Evolutionary conservation across 805 yeast species (phyloP).

Genomic region (Vanderwaltozyma tropicalis): DNA sequence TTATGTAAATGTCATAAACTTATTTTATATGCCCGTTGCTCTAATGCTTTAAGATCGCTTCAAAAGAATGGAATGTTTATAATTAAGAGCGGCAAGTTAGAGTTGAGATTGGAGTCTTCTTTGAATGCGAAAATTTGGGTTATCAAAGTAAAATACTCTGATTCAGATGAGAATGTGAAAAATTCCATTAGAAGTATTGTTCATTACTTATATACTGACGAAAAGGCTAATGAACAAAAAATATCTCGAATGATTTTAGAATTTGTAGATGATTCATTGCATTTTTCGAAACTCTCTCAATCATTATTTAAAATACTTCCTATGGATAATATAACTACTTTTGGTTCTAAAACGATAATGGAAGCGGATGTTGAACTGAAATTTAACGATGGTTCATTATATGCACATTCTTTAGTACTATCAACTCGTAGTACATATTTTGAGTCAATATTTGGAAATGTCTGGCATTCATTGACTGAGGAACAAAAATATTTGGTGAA

Average conservation of each 20-base stretch:
- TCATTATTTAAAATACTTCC: too few relatives aligned
- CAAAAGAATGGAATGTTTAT: neutral
- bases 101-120: neutral
- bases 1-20: conserved; percentile 19
- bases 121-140: conserved; percentile 2
- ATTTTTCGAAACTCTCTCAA: conserved; percentile 8
- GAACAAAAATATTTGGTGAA: conserved; percentile 23
- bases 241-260: conserved; percentile 7
- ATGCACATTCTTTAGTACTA: conserved; percentile 45
- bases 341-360: too few relatives aligned
- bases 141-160: conserved; percentile 1
- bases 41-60: conserved; percentile 5
- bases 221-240: conserved; percentile 6
- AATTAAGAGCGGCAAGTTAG: conserved; percentile 4
- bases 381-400: conserved; percentile 37
- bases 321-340: too few relatives aligned
- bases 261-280: conserved; percentile 14
- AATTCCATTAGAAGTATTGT: conserved; percentile 6
- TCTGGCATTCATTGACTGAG: conserved; percentile 37
- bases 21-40: conserved; percentile 13
- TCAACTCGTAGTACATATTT: conserved; percentile 51
- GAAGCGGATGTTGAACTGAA: conserved; percentile 35
- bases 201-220: conserved; percentile 21
- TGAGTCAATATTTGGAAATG: conserved; percentile 41
- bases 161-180: neutral